Evolutionary conservation across 164 flowering plant genomes (phyloP).

Genomic region (Pachysandra terminalis): DNA sequence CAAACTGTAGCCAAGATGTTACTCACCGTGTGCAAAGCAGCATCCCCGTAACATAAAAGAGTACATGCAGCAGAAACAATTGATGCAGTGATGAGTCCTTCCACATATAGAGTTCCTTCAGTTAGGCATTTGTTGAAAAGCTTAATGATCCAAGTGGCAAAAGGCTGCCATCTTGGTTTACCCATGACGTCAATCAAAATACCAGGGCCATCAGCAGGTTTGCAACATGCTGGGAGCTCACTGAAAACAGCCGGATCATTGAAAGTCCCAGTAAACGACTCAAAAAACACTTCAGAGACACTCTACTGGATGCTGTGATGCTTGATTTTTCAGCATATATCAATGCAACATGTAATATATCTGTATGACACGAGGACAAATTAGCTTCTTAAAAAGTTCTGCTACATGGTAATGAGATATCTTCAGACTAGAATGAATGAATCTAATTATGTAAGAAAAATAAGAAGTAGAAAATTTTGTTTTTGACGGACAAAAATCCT

Average conservation of each 20-base stretch:
- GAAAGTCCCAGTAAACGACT: constrained; percentile 51
- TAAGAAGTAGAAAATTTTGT: neutral
- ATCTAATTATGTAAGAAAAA: neutral
- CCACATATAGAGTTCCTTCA: constrained; percentile 85
- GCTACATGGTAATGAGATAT: neutral
- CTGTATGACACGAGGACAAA: constrained; percentile 35
- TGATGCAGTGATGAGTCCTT: constrained; percentile 66
- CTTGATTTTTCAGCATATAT: constrained; percentile 30
- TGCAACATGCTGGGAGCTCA: constrained; percentile 61
- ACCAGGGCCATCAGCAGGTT: constrained; percentile 66
- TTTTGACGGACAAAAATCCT: neutral
- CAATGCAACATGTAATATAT: constrained; percentile 59
- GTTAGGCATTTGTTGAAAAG: constrained; percentile 74
- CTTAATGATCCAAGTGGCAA: constrained; percentile 79
- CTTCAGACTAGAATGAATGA: constrained; percentile 1
- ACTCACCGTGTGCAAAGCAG: constrained; percentile 86
- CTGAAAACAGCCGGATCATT: constrained; percentile 41
- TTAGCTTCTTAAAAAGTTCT: constrained; percentile 3
- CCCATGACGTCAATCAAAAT: constrained; percentile 60
- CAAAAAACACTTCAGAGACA: constrained; percentile 64
- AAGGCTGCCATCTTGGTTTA: constrained; percentile 69
- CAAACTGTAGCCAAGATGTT: neutral
- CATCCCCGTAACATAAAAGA: constrained; percentile 76
- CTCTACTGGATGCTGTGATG: constrained; percentile 25
- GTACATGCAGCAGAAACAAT: constrained; percentile 64